Base-by-base conservation (phyloP, 78 protist genomes). In the Speleostelium caveatum region DNA sequence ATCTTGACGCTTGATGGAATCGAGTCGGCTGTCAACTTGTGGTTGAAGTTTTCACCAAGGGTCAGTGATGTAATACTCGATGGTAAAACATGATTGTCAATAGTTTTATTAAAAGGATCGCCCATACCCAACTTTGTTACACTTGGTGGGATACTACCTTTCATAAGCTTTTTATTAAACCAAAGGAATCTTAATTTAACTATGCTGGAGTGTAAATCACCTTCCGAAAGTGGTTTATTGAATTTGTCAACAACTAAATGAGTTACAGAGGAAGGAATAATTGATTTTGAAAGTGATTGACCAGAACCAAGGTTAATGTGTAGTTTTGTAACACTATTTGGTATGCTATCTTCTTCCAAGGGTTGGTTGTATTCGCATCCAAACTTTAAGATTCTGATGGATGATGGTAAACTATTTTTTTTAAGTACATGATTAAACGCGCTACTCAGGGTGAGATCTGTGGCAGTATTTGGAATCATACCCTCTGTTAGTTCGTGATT, bases 211-310 rank as follows among this genome's bases (percentile, higher is more conserved):
- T n/a, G 16, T 7, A 22, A 8, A 19, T 58, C 17, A 8, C 17
- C 7, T 19, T 19, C 17, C 17, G 30, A 58, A 17, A 58, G 30
- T 22, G 17, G 17, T 24, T 21, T 75, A 61, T 56, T 10, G 63
- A 45, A 45, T 10, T 24, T 53, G 30, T 17, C 89, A 6, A 79
- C 3, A 26, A 36, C 26, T 5, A 79, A 21, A 30, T 79, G 62
- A 12, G 74, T 66, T 3, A 79, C 76, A 55, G 45, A 35, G 7
- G 32, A 36, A 10, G 89, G 89, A 17, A 79, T 68, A 16, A 67
- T 35, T 21, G 71, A 75, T 5, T 72, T 41, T 19, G 10, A 8
- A n/a, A 79, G 59, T 14, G 67, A n/a, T 65, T 45, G 22, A n/a
- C n/a, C n/a, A n/a, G n/a, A n/a, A n/a, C 42, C 32, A 2, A 33